Percentiles rank a stretch among this genome's conserved stretches.
Evolutionary conservation across 805 yeast genomes (phyloP).

Genomic region (Ogataea henricii): DNA sequence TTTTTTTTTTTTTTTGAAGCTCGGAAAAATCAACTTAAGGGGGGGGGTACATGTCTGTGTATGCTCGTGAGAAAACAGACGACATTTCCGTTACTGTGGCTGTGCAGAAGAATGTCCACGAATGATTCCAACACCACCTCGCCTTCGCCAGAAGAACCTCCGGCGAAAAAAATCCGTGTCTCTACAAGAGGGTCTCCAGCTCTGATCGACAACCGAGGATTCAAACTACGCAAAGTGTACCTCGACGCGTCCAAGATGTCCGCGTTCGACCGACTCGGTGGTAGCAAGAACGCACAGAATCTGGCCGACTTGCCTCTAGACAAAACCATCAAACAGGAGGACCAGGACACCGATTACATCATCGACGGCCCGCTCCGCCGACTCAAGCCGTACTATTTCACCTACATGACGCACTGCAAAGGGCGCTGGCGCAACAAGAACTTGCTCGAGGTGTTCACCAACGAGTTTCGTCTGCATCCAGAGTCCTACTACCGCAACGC

Average conservation of each 20-base stretch:
- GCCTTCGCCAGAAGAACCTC: conserved; percentile 7
- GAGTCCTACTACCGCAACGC: conserved; percentile 62
- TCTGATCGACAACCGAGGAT: conserved; percentile 48
- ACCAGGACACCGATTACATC: conserved; percentile 56
- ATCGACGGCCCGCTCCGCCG: conserved; percentile 65
- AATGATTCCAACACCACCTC: not conserved
- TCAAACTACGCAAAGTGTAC: conserved; percentile 45
- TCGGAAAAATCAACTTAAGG: too few relatives aligned
- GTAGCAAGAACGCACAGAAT: conserved; percentile 24
- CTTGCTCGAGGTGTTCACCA: conserved; percentile 74
- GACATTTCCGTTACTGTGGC: not conserved
- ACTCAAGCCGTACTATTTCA: conserved; percentile 83
- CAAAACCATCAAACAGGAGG: conserved; percentile 50
- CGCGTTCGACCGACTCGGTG: conserved; percentile 44
- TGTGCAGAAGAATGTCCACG: not conserved
- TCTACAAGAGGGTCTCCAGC: conserved; percentile 22
- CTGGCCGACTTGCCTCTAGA: conserved; percentile 21
- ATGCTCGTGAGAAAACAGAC: too few relatives aligned
- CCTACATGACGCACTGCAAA: conserved; percentile 90
- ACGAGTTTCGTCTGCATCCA: conserved; percentile 82
- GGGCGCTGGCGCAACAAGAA: conserved; percentile 87
- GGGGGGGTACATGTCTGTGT: too few relatives aligned
- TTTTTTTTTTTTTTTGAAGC: not conserved
- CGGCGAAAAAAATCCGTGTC: conserved; percentile 16
- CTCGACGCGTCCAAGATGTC: conserved; percentile 45